Conservation (phyloP, 768 basidiomycete genomes). For the Tylopilus sp. region DNA sequence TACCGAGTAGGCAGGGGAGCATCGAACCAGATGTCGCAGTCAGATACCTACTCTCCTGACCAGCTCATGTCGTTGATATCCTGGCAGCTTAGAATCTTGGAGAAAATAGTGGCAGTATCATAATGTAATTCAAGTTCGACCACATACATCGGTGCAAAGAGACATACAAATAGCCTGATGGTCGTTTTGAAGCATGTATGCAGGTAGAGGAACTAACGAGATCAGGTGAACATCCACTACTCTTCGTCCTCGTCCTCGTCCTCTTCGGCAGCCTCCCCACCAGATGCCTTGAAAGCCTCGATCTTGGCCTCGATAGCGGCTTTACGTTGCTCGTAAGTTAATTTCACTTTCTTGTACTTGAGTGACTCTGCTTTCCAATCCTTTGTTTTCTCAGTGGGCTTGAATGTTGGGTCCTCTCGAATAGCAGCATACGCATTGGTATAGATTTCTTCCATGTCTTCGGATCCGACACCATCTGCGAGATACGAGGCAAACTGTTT, state of each 20-base stretch:
- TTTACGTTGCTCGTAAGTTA: conserved; percentile 75
- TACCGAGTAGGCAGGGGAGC: conserved; percentile 46
- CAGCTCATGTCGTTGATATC: conserved; percentile 39
- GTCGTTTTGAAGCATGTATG: conserved; percentile 11
- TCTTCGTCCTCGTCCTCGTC: conserved; percentile 44
- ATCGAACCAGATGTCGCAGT: conserved; percentile 37
- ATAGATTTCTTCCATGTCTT: conserved; percentile 97
- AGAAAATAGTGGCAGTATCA: conserved; percentile 31
- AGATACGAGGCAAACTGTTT: conserved; percentile 96
- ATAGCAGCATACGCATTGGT: conserved; percentile 91
- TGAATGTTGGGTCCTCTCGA: conserved; percentile 90
- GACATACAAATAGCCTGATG: conserved; percentile 18
- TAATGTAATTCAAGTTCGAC: conserved; percentile 11
- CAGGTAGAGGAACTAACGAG: neutral
- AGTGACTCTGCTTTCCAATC: conserved; percentile 88
- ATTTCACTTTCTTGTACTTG: conserved; percentile 66
- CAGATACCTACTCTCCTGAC: conserved; percentile 40
- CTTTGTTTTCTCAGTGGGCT: conserved; percentile 81
- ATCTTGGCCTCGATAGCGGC: conserved; percentile 85
- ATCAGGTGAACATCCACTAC: conserved; percentile 36
- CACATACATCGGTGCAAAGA: conserved; percentile 12
- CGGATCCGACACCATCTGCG: conserved; percentile 91
- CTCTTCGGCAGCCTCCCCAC: conserved; percentile 42
- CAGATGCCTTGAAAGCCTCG: conserved; percentile 79
- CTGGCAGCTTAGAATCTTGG: conserved; percentile 55